These are phyloP conservation scores for Combretum micranthum DNA, from an alignment of 345 rosid species.

Conservation along the genomic window DNA sequence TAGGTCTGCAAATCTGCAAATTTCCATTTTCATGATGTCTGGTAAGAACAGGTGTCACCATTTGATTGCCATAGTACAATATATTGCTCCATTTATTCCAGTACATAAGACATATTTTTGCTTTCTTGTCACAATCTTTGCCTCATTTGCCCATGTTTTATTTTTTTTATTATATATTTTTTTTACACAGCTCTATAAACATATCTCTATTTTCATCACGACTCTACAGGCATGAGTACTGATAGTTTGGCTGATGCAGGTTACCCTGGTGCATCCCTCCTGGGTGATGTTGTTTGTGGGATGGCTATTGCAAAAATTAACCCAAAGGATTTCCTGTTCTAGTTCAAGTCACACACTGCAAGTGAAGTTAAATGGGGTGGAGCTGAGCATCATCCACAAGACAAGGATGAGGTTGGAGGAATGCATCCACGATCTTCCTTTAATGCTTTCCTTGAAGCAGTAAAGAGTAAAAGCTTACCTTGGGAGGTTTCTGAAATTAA, in stretches of 20 bases:
- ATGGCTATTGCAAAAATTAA: slow-evolving; percentile 71
- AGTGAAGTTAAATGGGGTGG: slow-evolving; percentile 84
- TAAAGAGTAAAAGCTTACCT: slow-evolving; percentile 63
- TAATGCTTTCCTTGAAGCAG: slow-evolving; percentile 75
- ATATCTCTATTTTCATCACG: too few relatives aligned
- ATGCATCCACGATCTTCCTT: slow-evolving; percentile 85
- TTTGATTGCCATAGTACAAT: too few relatives aligned
- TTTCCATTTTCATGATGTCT: too few relatives aligned
- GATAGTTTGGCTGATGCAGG: slow-evolving; percentile 68
- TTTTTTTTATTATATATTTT: too few relatives aligned
- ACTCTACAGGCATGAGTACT: slow-evolving; percentile 64
- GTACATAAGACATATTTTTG: too few relatives aligned
- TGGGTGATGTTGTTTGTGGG: slow-evolving; percentile 80
- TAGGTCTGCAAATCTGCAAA: too few relatives aligned
- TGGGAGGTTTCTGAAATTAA: slow-evolving; percentile 82
- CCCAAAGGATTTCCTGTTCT: slow-evolving; percentile 63
- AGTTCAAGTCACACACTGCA: slow-evolving; percentile 85
- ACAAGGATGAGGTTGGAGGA: slow-evolving; percentile 55
- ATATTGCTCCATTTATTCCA: too few relatives aligned
- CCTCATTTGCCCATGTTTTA: too few relatives aligned
- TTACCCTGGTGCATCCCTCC: slow-evolving; percentile 57
- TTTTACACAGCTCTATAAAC: too few relatives aligned
- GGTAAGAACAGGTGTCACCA: too few relatives aligned
- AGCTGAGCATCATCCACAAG: slow-evolving; percentile 63
- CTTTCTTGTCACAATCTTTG: too few relatives aligned